These are phyloP conservation scores for Cerioporus squamosus DNA, from an alignment of 1,284 basidiomycete species.

Conservation along the genomic window DNA sequence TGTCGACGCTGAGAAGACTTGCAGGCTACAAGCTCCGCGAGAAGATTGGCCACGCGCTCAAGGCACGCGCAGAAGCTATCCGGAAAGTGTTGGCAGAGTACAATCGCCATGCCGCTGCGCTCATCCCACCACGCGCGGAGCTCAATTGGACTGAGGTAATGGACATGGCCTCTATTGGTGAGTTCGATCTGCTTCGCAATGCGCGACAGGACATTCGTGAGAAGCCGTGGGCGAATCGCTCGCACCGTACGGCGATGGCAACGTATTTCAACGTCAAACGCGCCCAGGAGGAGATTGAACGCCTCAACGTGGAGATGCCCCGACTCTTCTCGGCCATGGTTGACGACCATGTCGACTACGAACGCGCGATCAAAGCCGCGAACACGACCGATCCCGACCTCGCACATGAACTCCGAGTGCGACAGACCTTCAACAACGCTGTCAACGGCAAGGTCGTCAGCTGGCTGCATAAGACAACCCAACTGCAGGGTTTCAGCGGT, in stretches of 20 bases:
- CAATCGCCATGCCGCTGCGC: neutral
- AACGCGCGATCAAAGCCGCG: neutral
- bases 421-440: neutral
- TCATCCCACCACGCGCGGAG: neutral
- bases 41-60: slow-evolving; percentile 14
- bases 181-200: slow-evolving; percentile 16
- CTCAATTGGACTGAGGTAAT: slow-evolving; percentile 2
- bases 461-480: neutral
- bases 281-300: slow-evolving; percentile 11
- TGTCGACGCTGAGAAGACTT: neutral
- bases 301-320: slow-evolving; percentile 11
- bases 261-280: slow-evolving; percentile 13
- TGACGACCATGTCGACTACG: slow-evolving; percentile 1
- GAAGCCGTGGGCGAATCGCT: slow-evolving; percentile 5
- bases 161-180: slow-evolving; percentile 7
- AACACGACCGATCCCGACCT: neutral
- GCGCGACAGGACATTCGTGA: slow-evolving; percentile 2
- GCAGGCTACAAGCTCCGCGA: slow-evolving; percentile 17
- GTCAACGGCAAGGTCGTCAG: neutral
- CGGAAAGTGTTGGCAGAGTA: slow-evolving; percentile 4
- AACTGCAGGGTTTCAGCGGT: neutral
- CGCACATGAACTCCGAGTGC: neutral
- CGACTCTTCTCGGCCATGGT: slow-evolving; percentile 2
- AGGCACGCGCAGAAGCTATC: slow-evolving; percentile 10
- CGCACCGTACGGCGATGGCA: slow-evolving; percentile 4